These are phyloP conservation scores for Pseudogymnoascus sp. DNA, from an alignment of 2,329 filamentous ascomycete species.

Conservation along the genomic window DNA sequence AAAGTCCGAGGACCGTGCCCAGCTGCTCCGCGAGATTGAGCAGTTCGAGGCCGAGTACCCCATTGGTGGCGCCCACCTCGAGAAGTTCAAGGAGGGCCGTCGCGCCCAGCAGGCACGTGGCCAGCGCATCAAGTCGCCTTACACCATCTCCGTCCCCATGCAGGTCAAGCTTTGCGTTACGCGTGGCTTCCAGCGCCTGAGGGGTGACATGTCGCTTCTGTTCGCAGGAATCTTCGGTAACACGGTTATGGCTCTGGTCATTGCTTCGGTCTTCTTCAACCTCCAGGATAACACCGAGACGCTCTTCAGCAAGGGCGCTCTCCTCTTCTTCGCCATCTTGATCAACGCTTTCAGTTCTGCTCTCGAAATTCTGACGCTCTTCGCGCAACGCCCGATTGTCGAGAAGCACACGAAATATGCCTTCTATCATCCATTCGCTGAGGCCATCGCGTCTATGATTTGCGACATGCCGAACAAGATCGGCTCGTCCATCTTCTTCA, in stretches of 20 bases:
- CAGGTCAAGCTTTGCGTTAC: constrained; percentile 74
- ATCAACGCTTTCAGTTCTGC: constrained; percentile 56
- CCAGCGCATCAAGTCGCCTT: constrained; percentile 66
- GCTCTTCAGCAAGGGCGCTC: constrained; percentile 55
- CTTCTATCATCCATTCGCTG: constrained; percentile 80
- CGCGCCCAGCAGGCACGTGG: constrained; percentile 19
- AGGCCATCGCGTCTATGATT: constrained; percentile 83
- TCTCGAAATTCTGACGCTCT: constrained; percentile 73
- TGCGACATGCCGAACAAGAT: constrained; percentile 81
- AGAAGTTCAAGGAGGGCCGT: constrained; percentile 36
- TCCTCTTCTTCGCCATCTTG: constrained; percentile 62
- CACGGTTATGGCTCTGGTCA: constrained; percentile 51
- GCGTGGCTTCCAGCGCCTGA: constrained; percentile 71
- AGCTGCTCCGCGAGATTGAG: constrained; percentile 41
- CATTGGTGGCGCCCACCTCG: constrained; percentile 24
- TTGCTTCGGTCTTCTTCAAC: constrained; percentile 60
- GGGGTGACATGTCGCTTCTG: constrained; percentile 65
- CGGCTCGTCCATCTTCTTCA: constrained; percentile 66
- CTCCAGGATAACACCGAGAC: constrained; percentile 44
- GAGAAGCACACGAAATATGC: constrained; percentile 85
- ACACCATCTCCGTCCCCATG: constrained; percentile 68
- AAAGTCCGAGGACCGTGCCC: constrained; percentile 38
- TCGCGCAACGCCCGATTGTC: constrained; percentile 82
- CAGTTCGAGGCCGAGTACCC: constrained; percentile 41
- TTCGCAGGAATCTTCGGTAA: constrained; percentile 37